phyloP scores from a whole-genome alignment of 2,329 filamentous ascomycete species.

The Catunica adiposa region DNA sequence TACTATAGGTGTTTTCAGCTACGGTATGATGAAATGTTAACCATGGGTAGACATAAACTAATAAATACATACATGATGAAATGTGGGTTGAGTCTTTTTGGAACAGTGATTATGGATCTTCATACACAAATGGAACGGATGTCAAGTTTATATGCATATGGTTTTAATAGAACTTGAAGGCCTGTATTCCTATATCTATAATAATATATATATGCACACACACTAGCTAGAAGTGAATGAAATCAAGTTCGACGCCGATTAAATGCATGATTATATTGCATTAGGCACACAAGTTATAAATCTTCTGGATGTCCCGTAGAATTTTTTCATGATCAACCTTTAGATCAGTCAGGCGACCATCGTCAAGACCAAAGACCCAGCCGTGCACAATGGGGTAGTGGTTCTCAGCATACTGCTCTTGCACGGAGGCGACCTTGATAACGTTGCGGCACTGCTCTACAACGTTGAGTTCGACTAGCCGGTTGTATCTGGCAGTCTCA shows the following conservation, averaged over 20 bases:
- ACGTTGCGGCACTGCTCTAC: constrained; percentile 60
- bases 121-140: too few relatives aligned
- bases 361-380: constrained; percentile 55
- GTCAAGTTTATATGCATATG: too few relatives aligned
- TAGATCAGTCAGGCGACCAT: constrained; percentile 49
- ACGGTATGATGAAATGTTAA: too few relatives aligned
- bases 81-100: too few relatives aligned
- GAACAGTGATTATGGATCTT: too few relatives aligned
- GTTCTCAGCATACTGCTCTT: constrained; percentile 49
- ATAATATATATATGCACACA: not conserved
- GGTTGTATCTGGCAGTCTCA: constrained; percentile 44
- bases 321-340: constrained; percentile 43
- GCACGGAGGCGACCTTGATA: constrained; percentile 64
- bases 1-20: too few relatives aligned
- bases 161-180: too few relatives aligned
- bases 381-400: constrained; percentile 54
- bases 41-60: too few relatives aligned
- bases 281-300: constrained; percentile 38
- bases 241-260: too few relatives aligned
- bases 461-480: constrained; percentile 73
- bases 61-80: too few relatives aligned
- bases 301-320: constrained; percentile 44
- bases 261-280: too few relatives aligned
- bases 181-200: not conserved
- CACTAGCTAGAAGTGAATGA: not conserved